A percentile compares a stretch with the other conserved stretches of the same genome.
Conservation (phyloP, 768 basidiomycete genomes). For the Mycena maculata region DNA sequence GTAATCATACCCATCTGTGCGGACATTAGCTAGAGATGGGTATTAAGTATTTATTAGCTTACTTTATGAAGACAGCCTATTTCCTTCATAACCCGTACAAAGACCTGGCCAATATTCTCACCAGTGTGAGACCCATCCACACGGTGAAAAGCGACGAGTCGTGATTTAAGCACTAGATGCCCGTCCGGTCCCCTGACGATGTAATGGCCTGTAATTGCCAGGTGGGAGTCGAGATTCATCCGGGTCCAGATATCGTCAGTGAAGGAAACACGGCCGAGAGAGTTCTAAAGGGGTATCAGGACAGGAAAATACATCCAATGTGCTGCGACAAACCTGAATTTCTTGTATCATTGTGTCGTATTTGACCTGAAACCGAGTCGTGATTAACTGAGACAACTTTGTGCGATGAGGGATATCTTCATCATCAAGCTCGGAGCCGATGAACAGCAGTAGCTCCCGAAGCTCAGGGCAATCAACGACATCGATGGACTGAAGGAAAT, state of each 20-base stretch:
- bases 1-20: neutral
- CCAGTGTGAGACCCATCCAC: conserved; percentile 18
- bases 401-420: neutral
- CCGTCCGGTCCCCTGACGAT: conserved; percentile 16
- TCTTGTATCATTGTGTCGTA: conserved; percentile 32
- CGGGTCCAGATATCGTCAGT: conserved; percentile 38
- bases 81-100: conserved; percentile 28
- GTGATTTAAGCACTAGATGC: conserved; percentile 22
- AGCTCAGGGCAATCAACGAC: neutral
- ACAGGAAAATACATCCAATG: neutral
- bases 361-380: conserved; percentile 28
- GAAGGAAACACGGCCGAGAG: conserved; percentile 32
- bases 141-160: conserved; percentile 36
- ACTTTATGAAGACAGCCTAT: conserved; percentile 27
- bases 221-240: conserved; percentile 25
- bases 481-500: neutral
- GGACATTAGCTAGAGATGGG: neutral
- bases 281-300: conserved; percentile 23
- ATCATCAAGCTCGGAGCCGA: neutral
- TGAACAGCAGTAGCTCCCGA: neutral
- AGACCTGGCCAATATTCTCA: conserved; percentile 31
- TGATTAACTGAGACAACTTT: conserved; percentile 30
- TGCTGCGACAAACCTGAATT: conserved; percentile 22
- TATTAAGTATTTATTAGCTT: neutral
- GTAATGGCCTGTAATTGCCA: conserved; percentile 39